Base-by-base conservation (phyloP, 805 yeast species). In the Wickerhamomyces subpelliculosus region DNA sequence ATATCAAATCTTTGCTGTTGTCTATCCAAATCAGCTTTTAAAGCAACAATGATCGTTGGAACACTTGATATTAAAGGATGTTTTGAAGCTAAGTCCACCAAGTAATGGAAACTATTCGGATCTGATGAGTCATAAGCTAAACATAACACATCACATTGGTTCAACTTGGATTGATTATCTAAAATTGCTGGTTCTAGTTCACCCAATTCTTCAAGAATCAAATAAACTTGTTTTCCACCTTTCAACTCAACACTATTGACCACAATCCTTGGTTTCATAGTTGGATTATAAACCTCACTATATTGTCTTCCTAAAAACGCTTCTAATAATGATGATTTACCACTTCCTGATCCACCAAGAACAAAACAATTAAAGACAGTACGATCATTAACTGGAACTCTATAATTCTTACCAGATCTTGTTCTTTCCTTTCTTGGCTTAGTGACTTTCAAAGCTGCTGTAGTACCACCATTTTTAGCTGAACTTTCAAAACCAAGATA, bases 211-310 rank as follows among this genome's bases (percentile, higher is more conserved):
- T 90, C 95, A 37, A 93, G 55, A 36, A 93, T 86, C 52, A 93
- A 62, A 54, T 93, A 93, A 55, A 95, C 88, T 58, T 93, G 98
- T 54, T 86, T 89, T 3, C 98, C 97, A 3, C 97, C 97, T 36
- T 80, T 80, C 52, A 89, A 62, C 55, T 93, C 99, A 11, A 93
- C 88, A 50, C 93, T 88, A 54, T 93, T 93, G 1, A 88, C 96
- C 4, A 86, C 95, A 2, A 85, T 71, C 27, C 82, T 70, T 3
- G 95, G 89, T 40, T 75, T 77, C 12, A 86, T 77, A 0, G 97
- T 85, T 0, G 97, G 96, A 12, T 84, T 75, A 55, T 88, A 84
- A 2, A 66, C 50, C 13, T 80, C 86, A 34, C 84, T 73, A 49
- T 77, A 82, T 2, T 79, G 70, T 24, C 95, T 75, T 14, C 84